These are phyloP conservation scores for Xylaria flabelliformis DNA, from an alignment of 495 filamentous ascomycete species.

Conservation along the genomic window DNA sequence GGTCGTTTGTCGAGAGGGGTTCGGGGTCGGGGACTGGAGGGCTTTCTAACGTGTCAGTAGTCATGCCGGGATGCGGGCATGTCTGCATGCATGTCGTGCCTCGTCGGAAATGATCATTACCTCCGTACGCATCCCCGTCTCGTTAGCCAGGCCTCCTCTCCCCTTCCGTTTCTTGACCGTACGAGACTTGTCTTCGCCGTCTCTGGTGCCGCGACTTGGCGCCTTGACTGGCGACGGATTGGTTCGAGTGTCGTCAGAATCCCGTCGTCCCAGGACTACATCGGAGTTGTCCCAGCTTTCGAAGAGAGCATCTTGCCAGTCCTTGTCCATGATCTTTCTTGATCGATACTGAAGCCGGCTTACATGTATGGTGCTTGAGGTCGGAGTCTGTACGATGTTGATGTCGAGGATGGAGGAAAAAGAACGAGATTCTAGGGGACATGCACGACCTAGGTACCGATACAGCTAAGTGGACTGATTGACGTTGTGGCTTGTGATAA, in stretches of 20 bases:
- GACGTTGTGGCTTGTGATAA: slow-evolving; percentile 18
- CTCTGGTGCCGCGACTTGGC: neutral
- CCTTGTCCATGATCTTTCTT: neutral
- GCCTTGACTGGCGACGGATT: neutral
- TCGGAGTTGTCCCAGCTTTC: neutral
- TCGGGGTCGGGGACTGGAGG: neutral
- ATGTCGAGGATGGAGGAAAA: neutral
- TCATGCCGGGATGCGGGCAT: no score
- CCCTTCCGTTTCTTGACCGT: neutral
- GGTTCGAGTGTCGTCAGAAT: neutral
- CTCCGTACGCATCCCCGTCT: neutral
- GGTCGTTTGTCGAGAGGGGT: slow-evolving; percentile 11
- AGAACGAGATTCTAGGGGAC: neutral
- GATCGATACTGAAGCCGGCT: neutral
- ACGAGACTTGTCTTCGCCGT: neutral
- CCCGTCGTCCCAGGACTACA: neutral
- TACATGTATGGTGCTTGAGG: no score
- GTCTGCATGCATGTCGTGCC: neutral
- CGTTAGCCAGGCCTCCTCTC: neutral
- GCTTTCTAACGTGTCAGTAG: neutral
- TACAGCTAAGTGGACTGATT: neutral
- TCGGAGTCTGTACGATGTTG: neutral
- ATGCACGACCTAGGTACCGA: neutral
- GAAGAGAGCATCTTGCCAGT: slow-evolving; percentile 7
- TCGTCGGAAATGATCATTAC: neutral